Evolutionary conservation across 2,329 filamentous ascomycete species (phyloP).

Genomic region (Emergomyces orientalis): DNA sequence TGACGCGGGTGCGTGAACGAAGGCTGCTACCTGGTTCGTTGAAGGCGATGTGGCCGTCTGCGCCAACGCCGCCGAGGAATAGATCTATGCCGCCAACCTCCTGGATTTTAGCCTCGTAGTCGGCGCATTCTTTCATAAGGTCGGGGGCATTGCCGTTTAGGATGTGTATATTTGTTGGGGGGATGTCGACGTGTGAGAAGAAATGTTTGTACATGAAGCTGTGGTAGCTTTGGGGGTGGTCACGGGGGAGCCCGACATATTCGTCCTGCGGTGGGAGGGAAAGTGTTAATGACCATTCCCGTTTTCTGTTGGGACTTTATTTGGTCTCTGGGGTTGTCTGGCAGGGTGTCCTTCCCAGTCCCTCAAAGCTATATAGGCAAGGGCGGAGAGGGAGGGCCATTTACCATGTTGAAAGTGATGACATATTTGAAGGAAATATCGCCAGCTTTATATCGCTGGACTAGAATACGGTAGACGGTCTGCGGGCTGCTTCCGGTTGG

Average conservation of each 20-base stretch:
- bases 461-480: constrained; percentile 66
- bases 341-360: neutral
- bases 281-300: neutral
- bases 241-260: constrained; percentile 72
- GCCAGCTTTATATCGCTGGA: constrained; percentile 39
- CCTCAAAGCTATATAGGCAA: neutral
- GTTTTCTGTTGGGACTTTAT: neutral
- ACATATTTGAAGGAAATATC: constrained; percentile 80
- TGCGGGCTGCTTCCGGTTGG: constrained; percentile 77
- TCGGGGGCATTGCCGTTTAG: constrained; percentile 70
- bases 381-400: neutral
- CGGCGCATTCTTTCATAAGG: constrained; percentile 64
- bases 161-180: constrained; percentile 74
- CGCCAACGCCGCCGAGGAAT: constrained; percentile 75
- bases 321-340: neutral
- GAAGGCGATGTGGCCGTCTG: constrained; percentile 83
- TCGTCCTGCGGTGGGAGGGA: constrained; percentile 52
- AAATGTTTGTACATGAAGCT: constrained; percentile 91
- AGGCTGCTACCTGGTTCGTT: constrained; percentile 79
- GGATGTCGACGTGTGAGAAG: constrained; percentile 76
- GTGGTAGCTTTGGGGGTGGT: constrained; percentile 80
- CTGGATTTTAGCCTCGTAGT: constrained; percentile 71
- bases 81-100: constrained; percentile 69
- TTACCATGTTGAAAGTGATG: constrained; percentile 82
- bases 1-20: constrained; percentile 68